Conservation (phyloP, 345 rosid genomes). For the Populus ilicifolia region DNA sequence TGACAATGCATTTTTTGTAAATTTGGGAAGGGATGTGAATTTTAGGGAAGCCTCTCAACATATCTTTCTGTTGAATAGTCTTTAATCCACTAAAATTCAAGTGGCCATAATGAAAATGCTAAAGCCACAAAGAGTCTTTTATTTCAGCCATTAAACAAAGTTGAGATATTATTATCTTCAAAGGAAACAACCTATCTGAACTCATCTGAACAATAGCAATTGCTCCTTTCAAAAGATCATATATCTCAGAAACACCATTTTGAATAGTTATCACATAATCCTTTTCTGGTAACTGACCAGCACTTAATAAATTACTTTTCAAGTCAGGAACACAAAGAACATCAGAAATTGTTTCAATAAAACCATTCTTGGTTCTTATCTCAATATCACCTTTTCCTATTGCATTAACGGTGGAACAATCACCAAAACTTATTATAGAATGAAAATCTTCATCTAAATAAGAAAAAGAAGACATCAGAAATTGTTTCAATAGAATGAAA, state of each 20-base stretch:
- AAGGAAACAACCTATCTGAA: too few species aligned
- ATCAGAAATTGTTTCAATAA: neutral
- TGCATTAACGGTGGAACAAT: neutral
- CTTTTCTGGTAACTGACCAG: neutral
- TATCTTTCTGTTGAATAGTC: neutral
- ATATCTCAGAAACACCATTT: neutral
- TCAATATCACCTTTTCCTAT: neutral
- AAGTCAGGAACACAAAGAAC: neutral
- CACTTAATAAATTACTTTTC: neutral
- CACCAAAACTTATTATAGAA: neutral
- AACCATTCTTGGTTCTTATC: neutral
- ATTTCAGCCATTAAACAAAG: neutral
- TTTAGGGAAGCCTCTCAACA: neutral
- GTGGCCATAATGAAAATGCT: neutral
- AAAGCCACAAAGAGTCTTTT: neutral
- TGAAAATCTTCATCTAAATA: neutral
- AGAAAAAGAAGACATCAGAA: neutral
- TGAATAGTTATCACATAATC: neutral
- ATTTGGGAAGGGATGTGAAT: neutral
- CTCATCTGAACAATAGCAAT: too few species aligned
- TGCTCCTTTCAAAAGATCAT: neutral
- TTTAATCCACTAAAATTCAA: neutral
- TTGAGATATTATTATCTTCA: too few species aligned
- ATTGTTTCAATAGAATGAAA: neutral
- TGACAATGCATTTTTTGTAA: neutral